Evolutionary conservation across 2,329 filamentous ascomycete genomes (phyloP), one percentile per base, ranked within the genome.

Genomic region (Ceratocystis lukuohia): DNA sequence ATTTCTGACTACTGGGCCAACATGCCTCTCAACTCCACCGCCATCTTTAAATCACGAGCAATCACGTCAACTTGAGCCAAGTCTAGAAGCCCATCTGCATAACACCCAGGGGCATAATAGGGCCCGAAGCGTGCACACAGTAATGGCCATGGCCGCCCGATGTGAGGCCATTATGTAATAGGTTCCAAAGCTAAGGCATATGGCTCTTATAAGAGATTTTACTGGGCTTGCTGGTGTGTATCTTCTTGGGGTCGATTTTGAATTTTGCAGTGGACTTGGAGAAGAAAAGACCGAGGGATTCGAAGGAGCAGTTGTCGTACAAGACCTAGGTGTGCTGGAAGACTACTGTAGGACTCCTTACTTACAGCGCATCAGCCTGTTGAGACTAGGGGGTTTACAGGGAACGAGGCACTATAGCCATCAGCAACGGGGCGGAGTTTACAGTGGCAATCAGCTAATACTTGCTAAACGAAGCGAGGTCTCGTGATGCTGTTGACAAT

Each of bases 131-230:
- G 48, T 10, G 48, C 48, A 10, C n/a, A 22, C n/a, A 50, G 48
- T 22, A 22, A 50, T 8, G 17, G 1, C 46, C n/a, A 48, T 7
- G 46, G 46, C 1, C 17, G 46, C 46, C 5, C 8, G 5, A 17
- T 17, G 17, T n/a, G n/a, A 59, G 28, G 56, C 56, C 15, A 59
- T 59, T 59, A 59, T 59, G 56, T 59, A 59, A 59, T n/a, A 59
- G 17, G 28, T n/a, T 17, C 4, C 15, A 30, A 15, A 25, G 28
- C 56, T 30, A 37, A 59, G 28, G 17, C 28, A 28, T 1, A 8
- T 37, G 56, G 28, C 22, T 53, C 48, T 53, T 22, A 17, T 25
- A 28, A 53, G 22, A n/a, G 48, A 53, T 53, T 53, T 53, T 25
- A 41, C 48, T 8, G 3, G 46, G 46, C 48, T 8, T 53, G 20